phyloP scores from a whole-genome alignment of 225 moss, liverwort and hornwort genomes.

The Lunularia cruciata region DNA sequence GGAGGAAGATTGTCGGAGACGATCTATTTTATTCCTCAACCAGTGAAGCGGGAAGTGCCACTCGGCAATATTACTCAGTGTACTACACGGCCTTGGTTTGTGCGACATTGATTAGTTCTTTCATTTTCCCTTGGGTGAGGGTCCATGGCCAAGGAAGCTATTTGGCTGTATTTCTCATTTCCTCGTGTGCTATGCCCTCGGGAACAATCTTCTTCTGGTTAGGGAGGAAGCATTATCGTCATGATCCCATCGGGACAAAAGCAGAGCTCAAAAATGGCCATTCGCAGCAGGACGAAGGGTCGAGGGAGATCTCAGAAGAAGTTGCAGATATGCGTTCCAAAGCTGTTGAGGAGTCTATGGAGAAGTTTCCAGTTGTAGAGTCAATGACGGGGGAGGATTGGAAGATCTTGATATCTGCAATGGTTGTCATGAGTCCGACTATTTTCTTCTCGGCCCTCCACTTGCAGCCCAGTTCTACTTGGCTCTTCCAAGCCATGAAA shows the following conservation, averaged over 20 bases:
- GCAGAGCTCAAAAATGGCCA: neutral
- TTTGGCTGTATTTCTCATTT: slow-evolving; percentile 14
- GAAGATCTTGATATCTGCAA: slow-evolving; percentile 23
- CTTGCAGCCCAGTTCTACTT: slow-evolving; percentile 33
- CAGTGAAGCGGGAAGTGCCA: neutral
- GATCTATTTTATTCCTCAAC: neutral
- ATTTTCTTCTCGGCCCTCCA: slow-evolving; percentile 31
- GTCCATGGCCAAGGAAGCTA: slow-evolving; percentile 18
- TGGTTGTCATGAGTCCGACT: slow-evolving; percentile 27
- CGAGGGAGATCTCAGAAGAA: neutral
- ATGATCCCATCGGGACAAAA: neutral
- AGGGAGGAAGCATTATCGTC: slow-evolving; percentile 25
- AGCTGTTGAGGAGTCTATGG: neutral
- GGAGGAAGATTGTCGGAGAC: neutral
- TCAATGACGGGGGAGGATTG: slow-evolving; percentile 34
- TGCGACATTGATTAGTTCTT: slow-evolving; percentile 11
- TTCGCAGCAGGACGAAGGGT: neutral
- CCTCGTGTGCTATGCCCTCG: slow-evolving; percentile 14
- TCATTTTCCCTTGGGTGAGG: slow-evolving; percentile 17
- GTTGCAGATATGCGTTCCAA: neutral
- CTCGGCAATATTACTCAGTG: slow-evolving; percentile 15
- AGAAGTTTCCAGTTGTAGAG: neutral
- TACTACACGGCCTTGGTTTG: slow-evolving; percentile 17
- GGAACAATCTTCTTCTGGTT: slow-evolving; percentile 24
- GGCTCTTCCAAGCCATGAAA: slow-evolving; percentile 38